Base-by-base conservation (phyloP, 177 flowering plant species). In the Vitis hybrid region DNA sequence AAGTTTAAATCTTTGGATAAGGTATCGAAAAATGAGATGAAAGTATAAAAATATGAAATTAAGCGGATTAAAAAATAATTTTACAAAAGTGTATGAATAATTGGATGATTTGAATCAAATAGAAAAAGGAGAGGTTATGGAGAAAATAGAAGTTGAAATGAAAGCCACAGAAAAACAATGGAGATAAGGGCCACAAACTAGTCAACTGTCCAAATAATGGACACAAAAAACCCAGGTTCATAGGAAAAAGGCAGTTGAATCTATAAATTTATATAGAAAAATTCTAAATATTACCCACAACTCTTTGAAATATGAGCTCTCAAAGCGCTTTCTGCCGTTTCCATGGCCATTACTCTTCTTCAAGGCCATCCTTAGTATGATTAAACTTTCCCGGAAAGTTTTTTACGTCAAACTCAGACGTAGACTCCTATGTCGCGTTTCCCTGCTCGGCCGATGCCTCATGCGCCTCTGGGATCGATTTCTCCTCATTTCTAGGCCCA, bases 401-500 rank as follows among this genome's bases (percentile, higher is more conserved):
- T 67, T 59, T 45, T 72, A 51, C 12, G 12, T 65, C 71, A 68
- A 69, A 20, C 55, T 80, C 15, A 68, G 73, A 51, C 70, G 77
- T 10, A 63, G 60, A 50, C 6, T 82, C 7, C 65, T 70, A 5
- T 73, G 84, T 5, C 82, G 83, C 10, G 26, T 81, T 22, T 66
- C 70, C 56, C 26, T 63, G 11, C 74, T 82, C 45, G 73, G 78
- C 13, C 75, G 79, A 1, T 79, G 64, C 70, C 22, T 79, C 12
- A 66, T 69, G 13, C 59, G 71, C 3, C 8, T 79, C 20, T 75
- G 79, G 81, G 68, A 72, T 26, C 72, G 60, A 3, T 14, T 80
- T 55, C 31, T 76, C 57, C 31, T 55, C 58, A 4, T 61, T 68
- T 3, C 70, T 61, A 11, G 19, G 70, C 7, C 45, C 45, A 39